Conservation (phyloP, 2,329 filamentous ascomycete species). For the Claviceps africana region DNA sequence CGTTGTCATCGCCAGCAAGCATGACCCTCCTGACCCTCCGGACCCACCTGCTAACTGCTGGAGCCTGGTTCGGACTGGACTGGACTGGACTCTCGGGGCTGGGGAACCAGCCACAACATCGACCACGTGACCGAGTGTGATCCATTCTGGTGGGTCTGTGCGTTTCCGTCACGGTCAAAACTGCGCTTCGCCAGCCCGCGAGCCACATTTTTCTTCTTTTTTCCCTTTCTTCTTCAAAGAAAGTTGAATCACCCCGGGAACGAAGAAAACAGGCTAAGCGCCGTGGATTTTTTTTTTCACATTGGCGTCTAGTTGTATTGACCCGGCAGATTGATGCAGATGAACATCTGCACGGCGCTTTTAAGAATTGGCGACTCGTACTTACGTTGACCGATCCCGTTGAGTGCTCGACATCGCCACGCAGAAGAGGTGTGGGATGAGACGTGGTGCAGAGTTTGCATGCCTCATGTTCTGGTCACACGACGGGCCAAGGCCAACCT, state of each 20-base stretch:
- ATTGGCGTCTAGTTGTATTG: constrained; percentile 41
- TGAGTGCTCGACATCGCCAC: constrained; percentile 43
- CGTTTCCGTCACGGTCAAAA: constrained; percentile 4
- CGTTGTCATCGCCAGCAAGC: constrained; percentile 1
- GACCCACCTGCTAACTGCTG: neutral
- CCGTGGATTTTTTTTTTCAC: constrained; percentile 19
- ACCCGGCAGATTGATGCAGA: constrained; percentile 40
- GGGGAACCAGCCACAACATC: neutral
- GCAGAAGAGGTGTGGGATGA: neutral
- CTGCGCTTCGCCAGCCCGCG: neutral
- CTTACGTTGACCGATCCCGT: constrained; percentile 46
- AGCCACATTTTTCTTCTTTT: constrained; percentile 4
- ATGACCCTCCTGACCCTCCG: neutral
- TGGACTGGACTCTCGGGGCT: too few relatives aligned
- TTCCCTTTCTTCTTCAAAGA: constrained; percentile 27
- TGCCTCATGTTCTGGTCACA: too few relatives aligned
- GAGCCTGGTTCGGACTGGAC: neutral
- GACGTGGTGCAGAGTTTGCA: too few relatives aligned
- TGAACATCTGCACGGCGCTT: constrained; percentile 34
- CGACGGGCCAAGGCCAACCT: too few relatives aligned
- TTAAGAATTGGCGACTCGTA: constrained; percentile 50
- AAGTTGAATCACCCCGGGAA: constrained; percentile 43
- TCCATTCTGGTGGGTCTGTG: constrained; percentile 14
- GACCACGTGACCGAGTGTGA: constrained; percentile 2
- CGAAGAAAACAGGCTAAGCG: constrained; percentile 42